Conservation (phyloP, 495 filamentous ascomycete species). For the Xanthoparmelia taractica region DNA sequence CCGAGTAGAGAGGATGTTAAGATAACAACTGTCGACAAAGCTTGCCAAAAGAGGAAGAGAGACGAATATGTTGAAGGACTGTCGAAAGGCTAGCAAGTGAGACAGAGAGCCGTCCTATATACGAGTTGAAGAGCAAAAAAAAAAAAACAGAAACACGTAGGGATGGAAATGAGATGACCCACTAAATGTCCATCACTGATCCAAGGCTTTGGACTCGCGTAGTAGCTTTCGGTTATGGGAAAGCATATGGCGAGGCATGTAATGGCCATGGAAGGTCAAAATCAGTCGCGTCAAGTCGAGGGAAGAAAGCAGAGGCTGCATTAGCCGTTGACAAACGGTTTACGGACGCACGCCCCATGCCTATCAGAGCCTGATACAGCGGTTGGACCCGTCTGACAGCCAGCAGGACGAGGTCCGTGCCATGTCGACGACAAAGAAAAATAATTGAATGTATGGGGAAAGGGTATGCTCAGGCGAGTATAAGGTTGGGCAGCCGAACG, state of each 20-base stretch:
- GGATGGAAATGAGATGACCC: not conserved
- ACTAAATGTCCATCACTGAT: not conserved
- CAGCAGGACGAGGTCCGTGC: slow-evolving; percentile 6
- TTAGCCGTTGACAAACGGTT: slow-evolving; percentile 2
- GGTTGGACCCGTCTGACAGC: not conserved
- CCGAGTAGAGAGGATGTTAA: not conserved
- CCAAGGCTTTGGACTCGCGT: not conserved
- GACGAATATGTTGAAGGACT: not conserved
- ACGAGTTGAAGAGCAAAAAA: not conserved
- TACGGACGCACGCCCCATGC: slow-evolving; percentile 5
- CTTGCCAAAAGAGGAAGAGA: not conserved
- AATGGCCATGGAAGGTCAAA: not conserved
- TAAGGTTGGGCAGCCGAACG: slow-evolving; percentile 4
- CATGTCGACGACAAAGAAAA: not conserved
- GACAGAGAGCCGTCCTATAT: not conserved
- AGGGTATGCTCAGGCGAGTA: not conserved
- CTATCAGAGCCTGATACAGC: slow-evolving; percentile 7
- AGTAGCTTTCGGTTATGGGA: not conserved
- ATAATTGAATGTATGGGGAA: not conserved
- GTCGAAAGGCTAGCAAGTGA: not conserved
- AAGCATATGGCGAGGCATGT: slow-evolving; percentile 9
- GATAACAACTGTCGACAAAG: not conserved
- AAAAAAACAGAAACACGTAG: not conserved
- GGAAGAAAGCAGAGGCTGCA: not conserved
- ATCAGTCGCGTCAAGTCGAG: not conserved